Conservation (phyloP, 495 filamentous ascomycete genomes). For the Ascobolus immersus region DNA sequence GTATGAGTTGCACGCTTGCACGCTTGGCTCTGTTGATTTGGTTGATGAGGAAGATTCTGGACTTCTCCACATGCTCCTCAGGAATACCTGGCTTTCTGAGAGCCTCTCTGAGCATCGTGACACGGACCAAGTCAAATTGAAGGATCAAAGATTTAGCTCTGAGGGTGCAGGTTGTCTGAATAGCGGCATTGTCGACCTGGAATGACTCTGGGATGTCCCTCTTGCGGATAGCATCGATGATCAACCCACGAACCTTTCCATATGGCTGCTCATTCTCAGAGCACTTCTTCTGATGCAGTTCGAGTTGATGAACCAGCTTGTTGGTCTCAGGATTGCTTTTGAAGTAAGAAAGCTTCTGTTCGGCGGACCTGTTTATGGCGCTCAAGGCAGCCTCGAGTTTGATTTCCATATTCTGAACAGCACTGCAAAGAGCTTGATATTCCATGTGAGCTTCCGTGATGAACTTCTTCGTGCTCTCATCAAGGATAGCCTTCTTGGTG, state of each 20-base stretch:
- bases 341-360: slow-evolving; percentile 15
- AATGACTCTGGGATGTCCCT: slow-evolving; percentile 18
- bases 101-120: too few species aligned
- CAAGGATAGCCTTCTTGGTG: slow-evolving; percentile 33
- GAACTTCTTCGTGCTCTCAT: slow-evolving; percentile 45
- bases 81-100: too few species aligned
- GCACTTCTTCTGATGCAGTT: background rate
- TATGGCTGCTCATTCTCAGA: slow-evolving; percentile 32
- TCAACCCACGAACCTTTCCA: slow-evolving; percentile 27
- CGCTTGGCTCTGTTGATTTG: background rate
- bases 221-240: slow-evolving; percentile 24
- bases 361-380: slow-evolving; percentile 2
- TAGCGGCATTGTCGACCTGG: slow-evolving; percentile 17
- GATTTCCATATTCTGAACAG: slow-evolving; percentile 11
- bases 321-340: slow-evolving; percentile 17
- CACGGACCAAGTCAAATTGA: slow-evolving; percentile 29
- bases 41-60: slow-evolving; percentile 1
- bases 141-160: slow-evolving; percentile 27
- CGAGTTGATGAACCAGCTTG: background rate
- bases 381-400: slow-evolving; percentile 1
- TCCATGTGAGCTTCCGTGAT: slow-evolving; percentile 22
- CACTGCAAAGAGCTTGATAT: slow-evolving; percentile 13
- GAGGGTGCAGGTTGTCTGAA: slow-evolving; percentile 18
- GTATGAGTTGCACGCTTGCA: background rate
- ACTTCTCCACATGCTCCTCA: slow-evolving; percentile 2